A percentile compares a stretch with the other conserved stretches of the same genome.
phyloP scores from a whole-genome alignment of 352 stramenopile species.

The Phytophthora lateralis region DNA sequence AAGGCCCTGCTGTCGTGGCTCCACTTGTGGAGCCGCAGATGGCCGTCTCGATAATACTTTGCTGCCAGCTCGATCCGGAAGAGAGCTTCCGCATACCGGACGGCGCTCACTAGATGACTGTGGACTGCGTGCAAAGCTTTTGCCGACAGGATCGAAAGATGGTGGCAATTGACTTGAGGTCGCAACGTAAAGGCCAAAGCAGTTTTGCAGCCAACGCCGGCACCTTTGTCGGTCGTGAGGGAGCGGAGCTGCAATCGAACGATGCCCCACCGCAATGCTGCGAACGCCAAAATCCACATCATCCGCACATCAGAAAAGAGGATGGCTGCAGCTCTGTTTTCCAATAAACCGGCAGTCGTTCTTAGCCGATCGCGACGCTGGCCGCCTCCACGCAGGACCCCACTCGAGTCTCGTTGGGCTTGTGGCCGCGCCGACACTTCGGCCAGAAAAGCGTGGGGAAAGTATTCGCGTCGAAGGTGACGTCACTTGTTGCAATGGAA shows the following conservation, averaged over 20 bases:
- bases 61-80: slow-evolving; percentile 3
- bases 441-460: background rate
- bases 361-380: slow-evolving; percentile 1
- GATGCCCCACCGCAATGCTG: slow-evolving; percentile 13
- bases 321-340: background rate
- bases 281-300: slow-evolving; percentile 16
- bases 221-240: background rate
- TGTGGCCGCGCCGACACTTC: too few relatives aligned
- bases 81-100: background rate
- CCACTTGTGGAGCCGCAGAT: slow-evolving; percentile 1
- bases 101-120: background rate
- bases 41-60: background rate
- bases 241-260: slow-evolving; percentile 15
- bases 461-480: background rate
- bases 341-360: slow-evolving; percentile 11
- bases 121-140: background rate
- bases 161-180: too few relatives aligned
- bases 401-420: background rate
- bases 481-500: too few relatives aligned
- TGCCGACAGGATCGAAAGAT: background rate
- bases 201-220: too few relatives aligned
- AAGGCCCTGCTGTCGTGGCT: background rate
- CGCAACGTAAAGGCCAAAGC: too few relatives aligned
- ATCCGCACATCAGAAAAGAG: slow-evolving; percentile 1
- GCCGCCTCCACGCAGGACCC: background rate